Evolutionary conservation across 768 basidiomycete species (phyloP), one percentile per base, ranked within the genome.

Genomic region (Termitomyces sp.): DNA sequence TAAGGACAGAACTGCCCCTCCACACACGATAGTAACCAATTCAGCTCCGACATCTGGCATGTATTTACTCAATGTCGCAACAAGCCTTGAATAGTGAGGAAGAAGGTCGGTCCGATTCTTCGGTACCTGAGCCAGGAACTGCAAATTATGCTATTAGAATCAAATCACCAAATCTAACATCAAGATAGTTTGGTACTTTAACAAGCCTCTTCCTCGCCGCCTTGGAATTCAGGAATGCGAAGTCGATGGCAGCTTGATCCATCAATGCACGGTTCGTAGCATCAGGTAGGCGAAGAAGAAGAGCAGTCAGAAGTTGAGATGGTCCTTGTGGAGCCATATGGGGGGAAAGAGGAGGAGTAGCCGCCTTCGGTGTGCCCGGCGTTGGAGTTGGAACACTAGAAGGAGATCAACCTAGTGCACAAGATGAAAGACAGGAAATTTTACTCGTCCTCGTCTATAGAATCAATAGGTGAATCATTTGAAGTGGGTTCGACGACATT

Each of bases 141-240:
- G 37, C 12, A 22, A 24, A 48, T 17, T 21, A 43, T 30, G 17
- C 3, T 60, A 40, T 56, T n/a, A 24, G n/a, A 22, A 50, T 28
- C 26, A 46, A 26, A n/a, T 30, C 15, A 51, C 55, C 22, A 63
- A 53, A 28, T n/a, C 11, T 17, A 38, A 38, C 22, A 26, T 35
- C 47, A 7, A 49, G 12, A 17, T 26, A 41, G 53, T 24, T 22
- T 8, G 50, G 7, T 59, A 94, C 95, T 81, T 86, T 94, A 60
- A 92, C 77, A 40, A 98, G 78, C 54, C 97, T 74, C 68, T 96
- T 98, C 62, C 97, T 77, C 12, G 95, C 92, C 21, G 96, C 93
- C 68, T 98, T 98, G 42, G 93, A 95, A 66, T 98, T 99, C 55
- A 99, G 75, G 65, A 95, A 93, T 0, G 93, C 92, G 68, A 99